A percentile compares a stretch with the other conserved stretches of the same genome.
phyloP scores from a whole-genome alignment of 1,139 yeast genomes.

The Arxiozyma bovina region DNA sequence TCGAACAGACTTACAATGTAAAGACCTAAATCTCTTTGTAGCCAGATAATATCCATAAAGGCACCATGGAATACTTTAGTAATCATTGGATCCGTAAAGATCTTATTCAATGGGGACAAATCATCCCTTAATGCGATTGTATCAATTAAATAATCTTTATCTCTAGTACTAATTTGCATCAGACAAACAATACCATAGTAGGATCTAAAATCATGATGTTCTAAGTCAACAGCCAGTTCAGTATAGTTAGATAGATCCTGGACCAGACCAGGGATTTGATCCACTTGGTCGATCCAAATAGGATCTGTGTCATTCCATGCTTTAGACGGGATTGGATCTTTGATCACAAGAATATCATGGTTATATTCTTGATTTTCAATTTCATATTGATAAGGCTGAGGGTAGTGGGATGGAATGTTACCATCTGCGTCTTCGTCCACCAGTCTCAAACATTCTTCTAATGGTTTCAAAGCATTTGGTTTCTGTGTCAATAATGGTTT shows the following conservation, averaged over 20 bases:
- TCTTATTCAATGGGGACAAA: conserved; percentile 53
- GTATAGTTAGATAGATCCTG: conserved; percentile 40
- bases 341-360: conserved; percentile 38
- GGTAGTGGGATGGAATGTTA: conserved; percentile 50
- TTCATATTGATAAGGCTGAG: conserved; percentile 78
- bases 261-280: conserved; percentile 47
- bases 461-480: conserved; percentile 57
- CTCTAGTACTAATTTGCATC: conserved; percentile 84
- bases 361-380: conserved; percentile 69
- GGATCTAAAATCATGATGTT: conserved; percentile 88
- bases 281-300: conserved; percentile 61
- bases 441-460: conserved; percentile 43
- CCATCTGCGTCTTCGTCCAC: conserved; percentile 32
- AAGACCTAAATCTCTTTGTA: conserved; percentile 89
- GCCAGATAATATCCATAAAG: conserved; percentile 93
- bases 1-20: conserved; percentile 87
- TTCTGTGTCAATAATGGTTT: conserved; percentile 60
- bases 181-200: conserved; percentile 86
- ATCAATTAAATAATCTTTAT: conserved; percentile 78
- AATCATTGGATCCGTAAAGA: conserved; percentile 72
- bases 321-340: conserved; percentile 46
- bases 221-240: conserved; percentile 91
- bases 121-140: conserved; percentile 69
- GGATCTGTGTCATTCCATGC: conserved; percentile 64
- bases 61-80: conserved; percentile 95